Base-by-base conservation (phyloP, 2,329 filamentous ascomycete species). In the Phyllosticta citriasiana region DNA sequence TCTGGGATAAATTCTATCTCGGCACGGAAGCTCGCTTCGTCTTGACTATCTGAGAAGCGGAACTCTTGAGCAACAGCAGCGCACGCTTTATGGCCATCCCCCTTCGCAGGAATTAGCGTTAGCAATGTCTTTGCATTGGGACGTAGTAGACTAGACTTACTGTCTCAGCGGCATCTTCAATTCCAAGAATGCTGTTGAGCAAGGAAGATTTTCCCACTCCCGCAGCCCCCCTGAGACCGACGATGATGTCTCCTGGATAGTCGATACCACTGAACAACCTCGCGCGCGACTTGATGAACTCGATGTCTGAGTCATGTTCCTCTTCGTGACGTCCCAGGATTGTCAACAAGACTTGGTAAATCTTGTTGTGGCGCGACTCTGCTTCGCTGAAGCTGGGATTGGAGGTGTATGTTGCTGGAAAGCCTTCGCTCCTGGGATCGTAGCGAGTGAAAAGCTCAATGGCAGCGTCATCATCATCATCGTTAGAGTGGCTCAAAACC, bases 21-120 rank as follows among this genome's bases (percentile, higher is more conserved):
- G 2, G 57, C 22, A 22, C 53, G 50, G 12, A 5, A 59, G 8
- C 19, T 10, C 4, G 6, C 19, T 16, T 24, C 2, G n/a, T 55
- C 33, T 3, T 2, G 27, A 6, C 7, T 14, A 2, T 19, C 10
- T 0, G 22, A 35, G 5, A n/a, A 22, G 2, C 57, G n/a, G 9
- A 60, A 60, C 16, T 60, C 57, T 10, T 60, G 57, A 4, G 50
- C 52, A 3, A 55, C 57, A 1, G 57, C 35, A 2, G 57, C 55
- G 24, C 57, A 60, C 2, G 57, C 57, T 12, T 53, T 33, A 1
- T 16, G 24, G 0, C 30, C 24, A 3, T 22, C 19, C 0, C 52
- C 22, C 57, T 60, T 10, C 2, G n/a, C 0, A 33, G 30, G 7
- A 33, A 19, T 58, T 8, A 53, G 40, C 14, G 47, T 27, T 8